phyloP scores from a whole-genome alignment of 306 rosid genomes.

The Glycine latifolia region DNA sequence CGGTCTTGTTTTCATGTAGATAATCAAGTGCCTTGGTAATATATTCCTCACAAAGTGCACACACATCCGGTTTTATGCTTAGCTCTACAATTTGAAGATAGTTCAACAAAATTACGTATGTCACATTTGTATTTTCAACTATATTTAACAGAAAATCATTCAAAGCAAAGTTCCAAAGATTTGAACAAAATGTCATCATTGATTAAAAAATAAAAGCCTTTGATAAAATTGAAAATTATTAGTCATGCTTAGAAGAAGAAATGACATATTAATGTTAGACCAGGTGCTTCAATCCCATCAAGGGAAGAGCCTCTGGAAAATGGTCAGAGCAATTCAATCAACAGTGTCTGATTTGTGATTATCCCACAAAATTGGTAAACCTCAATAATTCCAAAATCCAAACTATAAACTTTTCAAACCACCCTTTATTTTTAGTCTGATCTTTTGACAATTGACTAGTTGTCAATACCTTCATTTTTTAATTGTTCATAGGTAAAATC shows the following conservation, averaged over 20 bases:
- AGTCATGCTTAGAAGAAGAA: constrained; percentile 9
- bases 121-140: constrained; percentile 14
- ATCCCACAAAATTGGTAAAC: constrained; percentile 3
- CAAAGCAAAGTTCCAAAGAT: not conserved
- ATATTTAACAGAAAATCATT: constrained; percentile 18
- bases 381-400: not conserved
- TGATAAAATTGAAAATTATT: constrained; percentile 12
- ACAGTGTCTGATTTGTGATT: not conserved
- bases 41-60: constrained; percentile 82
- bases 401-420: constrained; percentile 12
- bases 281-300: not conserved
- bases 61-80: constrained; percentile 54
- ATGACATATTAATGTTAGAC: not conserved
- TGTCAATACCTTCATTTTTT: not conserved
- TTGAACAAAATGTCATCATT: not conserved
- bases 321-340: too few species aligned
- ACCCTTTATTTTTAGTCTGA: constrained; percentile 6
- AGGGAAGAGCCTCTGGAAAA: not conserved
- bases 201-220: constrained; percentile 12
- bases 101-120: constrained; percentile 9
- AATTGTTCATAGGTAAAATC: too few species aligned
- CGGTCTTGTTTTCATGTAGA: constrained; percentile 71
- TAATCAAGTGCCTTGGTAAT: constrained; percentile 71
- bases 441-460: not conserved
- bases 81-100: constrained; percentile 51